These are phyloP conservation scores for Anethum foeniculum DNA, from an alignment of 140 eudicot genomes.

Conservation along the genomic window DNA sequence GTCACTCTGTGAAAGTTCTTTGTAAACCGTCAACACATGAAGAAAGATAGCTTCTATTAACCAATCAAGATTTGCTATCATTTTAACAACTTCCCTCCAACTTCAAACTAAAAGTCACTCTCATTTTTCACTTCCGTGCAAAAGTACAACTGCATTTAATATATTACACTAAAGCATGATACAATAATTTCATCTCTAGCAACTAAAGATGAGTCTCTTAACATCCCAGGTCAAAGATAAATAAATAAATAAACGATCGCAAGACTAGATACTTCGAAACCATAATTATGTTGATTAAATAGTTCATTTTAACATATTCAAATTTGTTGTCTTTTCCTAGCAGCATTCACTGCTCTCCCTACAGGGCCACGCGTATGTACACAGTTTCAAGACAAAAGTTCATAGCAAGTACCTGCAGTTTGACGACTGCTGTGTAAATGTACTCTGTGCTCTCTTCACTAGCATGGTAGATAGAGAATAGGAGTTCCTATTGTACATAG, in stretches of 20 bases:
- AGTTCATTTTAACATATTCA: neutral
- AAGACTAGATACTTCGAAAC: neutral
- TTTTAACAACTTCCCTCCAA: neutral
- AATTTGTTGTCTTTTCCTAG: neutral
- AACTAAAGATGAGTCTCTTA: neutral
- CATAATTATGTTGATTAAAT: neutral
- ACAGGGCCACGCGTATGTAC: neutral
- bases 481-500: conserved; percentile 54
- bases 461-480: conserved; percentile 71
- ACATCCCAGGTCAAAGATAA: neutral
- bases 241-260: neutral
- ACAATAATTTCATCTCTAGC: neutral
- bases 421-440: conserved; percentile 67
- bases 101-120: neutral
- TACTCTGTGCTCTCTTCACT: conserved; percentile 89
- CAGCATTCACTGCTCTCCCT: neutral
- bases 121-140: neutral
- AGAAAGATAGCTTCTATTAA: neutral
- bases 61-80: neutral
- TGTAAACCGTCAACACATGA: neutral
- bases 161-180: neutral
- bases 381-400: neutral
- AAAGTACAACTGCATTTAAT: neutral
- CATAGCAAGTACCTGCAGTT: conserved; percentile 65
- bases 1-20: neutral